Base-by-base conservation (phyloP, 352 stramenopile genomes). In the Phytophthora lateralis region DNA sequence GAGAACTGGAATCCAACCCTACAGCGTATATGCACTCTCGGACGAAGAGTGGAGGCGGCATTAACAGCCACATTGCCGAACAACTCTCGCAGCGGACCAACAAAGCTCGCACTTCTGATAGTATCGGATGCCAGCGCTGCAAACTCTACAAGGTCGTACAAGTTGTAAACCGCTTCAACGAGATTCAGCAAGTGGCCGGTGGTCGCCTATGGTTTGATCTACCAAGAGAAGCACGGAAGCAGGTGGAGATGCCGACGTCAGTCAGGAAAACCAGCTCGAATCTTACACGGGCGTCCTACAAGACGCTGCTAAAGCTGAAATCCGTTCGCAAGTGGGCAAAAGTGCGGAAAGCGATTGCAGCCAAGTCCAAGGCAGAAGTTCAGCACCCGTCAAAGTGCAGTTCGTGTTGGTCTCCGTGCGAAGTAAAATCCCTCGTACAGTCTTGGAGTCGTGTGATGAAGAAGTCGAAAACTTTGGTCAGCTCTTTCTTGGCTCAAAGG, bases 361-460 rank as follows among this genome's bases (percentile, higher is more conserved):
- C 46, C 1, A 59, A 46, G 10, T 17, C 39, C 10, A 50, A 38
- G 7, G 7, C 8, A 27, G 10, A 3, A 11, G 21, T 27, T 24
- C 17, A 7, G 4, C 21, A n/a, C 14, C 30, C 26, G 2, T 55
- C 38, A 10, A 54, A 37, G 26, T 56, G 49, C 15, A 3, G 27
- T 35, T 56, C 55, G 3, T 67, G 63, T 34, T 67, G 63, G 63
- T 63, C 56, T 15, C 4, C 11, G 7, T 8, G 37, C 1, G 50
- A 67, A 26, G 24, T 67, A 10, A 53, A 17, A 37, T 9, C n/a
- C 3, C 51, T 72, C 9, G 58, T 68, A 6, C 39, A 30, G 15
- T 46, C 58, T 6, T 72, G 63, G 63, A 44, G 38, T 15, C 44
- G 38, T 6, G 38, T 54, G n/a, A 43, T 68, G 39, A 55, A 51